phyloP scores from a whole-genome alignment of 2,329 filamentous ascomycete genomes.

The Pseudogymnoascus destructans region DNA sequence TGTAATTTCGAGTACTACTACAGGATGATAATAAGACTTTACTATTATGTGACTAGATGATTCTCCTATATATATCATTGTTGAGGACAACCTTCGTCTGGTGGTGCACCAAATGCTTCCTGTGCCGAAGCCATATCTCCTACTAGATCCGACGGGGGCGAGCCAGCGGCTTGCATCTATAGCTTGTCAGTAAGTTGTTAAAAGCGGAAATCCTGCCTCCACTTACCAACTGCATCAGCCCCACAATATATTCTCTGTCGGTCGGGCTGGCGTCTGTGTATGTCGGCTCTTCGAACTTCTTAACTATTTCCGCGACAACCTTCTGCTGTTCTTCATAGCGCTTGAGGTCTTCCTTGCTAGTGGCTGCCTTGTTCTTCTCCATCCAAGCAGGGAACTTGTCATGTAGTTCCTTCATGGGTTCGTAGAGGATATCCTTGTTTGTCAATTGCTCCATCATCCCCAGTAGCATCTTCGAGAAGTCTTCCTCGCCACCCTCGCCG shows the following conservation, averaged over 20 bases:
- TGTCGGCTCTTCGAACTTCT: slow-evolving; percentile 67
- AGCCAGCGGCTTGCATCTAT: slow-evolving; percentile 93
- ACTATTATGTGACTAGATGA: not conserved
- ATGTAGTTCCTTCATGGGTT: slow-evolving; percentile 95
- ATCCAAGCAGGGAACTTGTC: slow-evolving; percentile 90
- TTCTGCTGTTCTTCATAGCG: slow-evolving; percentile 70
- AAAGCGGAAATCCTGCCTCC: slow-evolving; percentile 8
- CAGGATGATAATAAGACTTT: slow-evolving; percentile 1
- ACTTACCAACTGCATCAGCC: slow-evolving; percentile 90
- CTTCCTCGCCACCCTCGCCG: slow-evolving; percentile 54
- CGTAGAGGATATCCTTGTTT: slow-evolving; percentile 95
- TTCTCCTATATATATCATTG: slow-evolving; percentile 34
- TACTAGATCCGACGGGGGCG: slow-evolving; percentile 79
- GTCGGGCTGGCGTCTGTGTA: slow-evolving; percentile 72
- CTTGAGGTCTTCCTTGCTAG: slow-evolving; percentile 57
- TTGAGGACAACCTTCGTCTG: slow-evolving; percentile 49
- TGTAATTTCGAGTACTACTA: slow-evolving; percentile 6
- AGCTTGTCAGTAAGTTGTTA: slow-evolving; percentile 15
- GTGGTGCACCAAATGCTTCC: slow-evolving; percentile 47
- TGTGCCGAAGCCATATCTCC: slow-evolving; percentile 79
- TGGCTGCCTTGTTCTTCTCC: slow-evolving; percentile 55
- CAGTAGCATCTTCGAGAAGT: slow-evolving; percentile 88
- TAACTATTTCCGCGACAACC: slow-evolving; percentile 75
- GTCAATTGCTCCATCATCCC: slow-evolving; percentile 99
- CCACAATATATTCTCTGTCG: slow-evolving; percentile 86